phyloP scores from a whole-genome alignment of 768 basidiomycete species.

The Lactifluus echinatus region DNA sequence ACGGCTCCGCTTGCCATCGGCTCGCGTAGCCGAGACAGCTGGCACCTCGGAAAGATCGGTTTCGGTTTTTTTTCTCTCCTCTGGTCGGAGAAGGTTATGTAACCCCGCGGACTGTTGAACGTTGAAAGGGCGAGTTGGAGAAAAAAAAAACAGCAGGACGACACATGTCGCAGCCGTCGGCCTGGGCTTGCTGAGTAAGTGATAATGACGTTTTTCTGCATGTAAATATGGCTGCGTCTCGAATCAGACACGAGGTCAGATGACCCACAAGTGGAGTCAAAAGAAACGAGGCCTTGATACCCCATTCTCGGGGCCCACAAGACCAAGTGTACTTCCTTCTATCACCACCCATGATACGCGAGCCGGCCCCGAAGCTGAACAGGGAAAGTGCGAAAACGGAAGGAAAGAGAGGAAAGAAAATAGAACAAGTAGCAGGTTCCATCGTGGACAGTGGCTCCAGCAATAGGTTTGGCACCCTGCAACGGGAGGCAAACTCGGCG shows the following conservation, averaged over 20 bases:
- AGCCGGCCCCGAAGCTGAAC: neutral
- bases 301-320: neutral
- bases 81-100: neutral
- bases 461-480: neutral
- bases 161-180: neutral
- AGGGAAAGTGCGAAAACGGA: neutral
- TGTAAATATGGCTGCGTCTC: constrained; percentile 3
- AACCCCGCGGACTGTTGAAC: constrained; percentile 1
- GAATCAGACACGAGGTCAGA: constrained; percentile 17
- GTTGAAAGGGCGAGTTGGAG: no score
- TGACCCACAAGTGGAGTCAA: constrained; percentile 8
- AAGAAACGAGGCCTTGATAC: neutral
- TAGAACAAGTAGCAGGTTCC: neutral
- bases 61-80: neutral
- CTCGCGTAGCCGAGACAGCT: neutral
- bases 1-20: neutral
- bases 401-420: neutral
- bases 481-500: neutral
- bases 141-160: constrained; percentile 1
- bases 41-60: neutral
- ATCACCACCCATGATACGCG: neutral
- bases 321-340: neutral
- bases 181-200: neutral
- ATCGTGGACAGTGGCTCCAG: neutral
- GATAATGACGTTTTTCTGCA: constrained; percentile 12